These are phyloP conservation scores for Pelargonium hybrid DNA, from an alignment of 441 rosid genomes.

Conservation along the genomic window DNA sequence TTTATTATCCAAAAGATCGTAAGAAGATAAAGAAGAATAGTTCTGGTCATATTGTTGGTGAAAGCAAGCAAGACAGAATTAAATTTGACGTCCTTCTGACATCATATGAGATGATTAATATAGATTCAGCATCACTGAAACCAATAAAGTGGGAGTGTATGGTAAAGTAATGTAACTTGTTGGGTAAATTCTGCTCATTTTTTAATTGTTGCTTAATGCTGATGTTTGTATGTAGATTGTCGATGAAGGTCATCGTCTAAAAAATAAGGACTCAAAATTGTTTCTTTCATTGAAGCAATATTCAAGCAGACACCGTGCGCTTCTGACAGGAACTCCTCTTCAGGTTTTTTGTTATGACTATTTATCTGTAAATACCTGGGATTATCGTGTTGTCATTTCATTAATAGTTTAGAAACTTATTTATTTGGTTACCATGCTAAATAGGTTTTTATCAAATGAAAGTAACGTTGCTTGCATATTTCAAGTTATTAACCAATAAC, in stretches of 20 bases:
- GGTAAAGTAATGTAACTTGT: constrained; percentile 39
- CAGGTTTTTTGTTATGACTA: constrained; percentile 45
- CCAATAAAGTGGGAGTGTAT: constrained; percentile 97
- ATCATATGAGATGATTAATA: constrained; percentile 95
- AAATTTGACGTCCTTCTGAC: constrained; percentile 96
- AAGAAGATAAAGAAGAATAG: constrained; percentile 79
- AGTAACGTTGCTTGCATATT: no score
- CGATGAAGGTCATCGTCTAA: constrained; percentile 97
- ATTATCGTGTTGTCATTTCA: background rate
- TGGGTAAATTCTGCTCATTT: constrained; percentile 8
- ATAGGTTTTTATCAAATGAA: no score
- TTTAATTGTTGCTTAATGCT: constrained; percentile 20
- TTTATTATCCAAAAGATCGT: constrained; percentile 63
- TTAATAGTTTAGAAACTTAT: background rate
- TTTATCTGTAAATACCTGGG: background rate
- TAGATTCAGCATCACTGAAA: constrained; percentile 68
- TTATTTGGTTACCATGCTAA: background rate
- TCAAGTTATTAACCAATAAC: no score
- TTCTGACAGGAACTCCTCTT: constrained; percentile 98
- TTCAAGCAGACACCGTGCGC: constrained; percentile 75
- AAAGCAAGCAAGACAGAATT: constrained; percentile 86
- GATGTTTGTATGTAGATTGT: constrained; percentile 58
- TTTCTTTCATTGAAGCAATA: constrained; percentile 82
- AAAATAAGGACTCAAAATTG: constrained; percentile 93
- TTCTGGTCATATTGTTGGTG: constrained; percentile 63